Percentiles rank a stretch among this genome's conserved stretches.
phyloP scores from a whole-genome alignment of 495 filamentous ascomycete species.

The Neurospora sp. region DNA sequence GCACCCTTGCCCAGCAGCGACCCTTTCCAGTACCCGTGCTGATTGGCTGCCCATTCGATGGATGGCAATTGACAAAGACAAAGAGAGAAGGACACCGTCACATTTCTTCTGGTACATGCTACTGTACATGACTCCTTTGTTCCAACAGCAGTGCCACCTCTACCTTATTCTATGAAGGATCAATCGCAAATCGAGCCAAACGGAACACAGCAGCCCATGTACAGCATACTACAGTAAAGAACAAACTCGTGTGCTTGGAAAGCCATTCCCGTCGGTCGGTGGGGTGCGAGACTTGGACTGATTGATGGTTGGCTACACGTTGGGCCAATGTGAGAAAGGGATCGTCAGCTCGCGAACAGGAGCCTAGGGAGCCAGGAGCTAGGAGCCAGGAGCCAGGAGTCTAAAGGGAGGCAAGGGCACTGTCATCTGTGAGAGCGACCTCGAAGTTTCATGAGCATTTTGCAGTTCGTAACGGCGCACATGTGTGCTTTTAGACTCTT shows the following conservation, averaged over 20 bases:
- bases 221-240: not conserved
- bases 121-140: not conserved
- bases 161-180: not conserved
- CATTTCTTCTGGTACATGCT: not conserved
- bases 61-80: not conserved
- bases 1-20: constrained; percentile 14
- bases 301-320: not conserved
- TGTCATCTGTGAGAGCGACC: not conserved
- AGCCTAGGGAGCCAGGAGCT: not conserved
- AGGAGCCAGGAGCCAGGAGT: not conserved
- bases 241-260: not conserved
- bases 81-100: not conserved
- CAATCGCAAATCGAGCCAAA: not conserved
- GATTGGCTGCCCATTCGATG: constrained; percentile 10
- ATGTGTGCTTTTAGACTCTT: not conserved
- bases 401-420: not conserved
- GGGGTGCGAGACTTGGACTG: not conserved
- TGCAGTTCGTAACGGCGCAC: not conserved
- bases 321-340: not conserved
- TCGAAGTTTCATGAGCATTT: not conserved
- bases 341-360: not conserved
- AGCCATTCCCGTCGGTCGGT: not conserved
- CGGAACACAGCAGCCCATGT: not conserved
- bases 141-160: not conserved
- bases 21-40: constrained; percentile 1